Base-by-base conservation (phyloP, 495 filamentous ascomycete species). In the Trypethelium eluteriae region DNA sequence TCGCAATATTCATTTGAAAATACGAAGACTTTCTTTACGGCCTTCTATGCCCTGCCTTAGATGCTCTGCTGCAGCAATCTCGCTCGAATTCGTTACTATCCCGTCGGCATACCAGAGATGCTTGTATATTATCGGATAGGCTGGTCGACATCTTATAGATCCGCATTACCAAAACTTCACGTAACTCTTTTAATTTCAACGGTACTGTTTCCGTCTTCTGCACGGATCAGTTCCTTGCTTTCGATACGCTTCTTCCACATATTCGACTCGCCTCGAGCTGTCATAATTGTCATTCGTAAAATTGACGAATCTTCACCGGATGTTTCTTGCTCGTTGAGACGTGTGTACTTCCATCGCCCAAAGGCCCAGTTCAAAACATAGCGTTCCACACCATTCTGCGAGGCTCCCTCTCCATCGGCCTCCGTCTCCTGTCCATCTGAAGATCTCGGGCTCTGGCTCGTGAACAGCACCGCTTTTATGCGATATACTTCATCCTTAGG, bases 341-440 rank as follows among this genome's bases (percentile, higher is more conserved):
- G 80, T 5, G 92, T 93, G 72, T 90, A 93, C 2, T 85, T 96
- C 94, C 94, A 97, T 18, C 94, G 82, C 6, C 92, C 93, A 77
- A 98, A 98, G 0, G 94, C 95, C 94, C 94, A 98, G 74, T 98
- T 98, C 56, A 98, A 81, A 59, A 97, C 95, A 73, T 92, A 96
- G 67, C 85, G 76, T 65, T 64, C 47, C 39, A 72, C 68, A 57
- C 69, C 68, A 34, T 47, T 35, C 18, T 68, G 70, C 6, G 32
- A 34, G 2, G 65, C 71, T 0, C 38, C 32, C 12, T 62, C 57
- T 67, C 69, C 34, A 39, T 62, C 39, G 64, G 47, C 11, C 66
- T 41, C 16, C 65, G 71, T 16, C 2, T 64, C 68, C 9, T 84
- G 82, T 50, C 82, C 84, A 63, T 86, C 83, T 18, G 86, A 89